Percentiles rank a stretch among this genome's conserved stretches.
These are phyloP conservation scores for Hemerocallis citrina DNA, from an alignment of 106 monocot species.

Conservation along the genomic window DNA sequence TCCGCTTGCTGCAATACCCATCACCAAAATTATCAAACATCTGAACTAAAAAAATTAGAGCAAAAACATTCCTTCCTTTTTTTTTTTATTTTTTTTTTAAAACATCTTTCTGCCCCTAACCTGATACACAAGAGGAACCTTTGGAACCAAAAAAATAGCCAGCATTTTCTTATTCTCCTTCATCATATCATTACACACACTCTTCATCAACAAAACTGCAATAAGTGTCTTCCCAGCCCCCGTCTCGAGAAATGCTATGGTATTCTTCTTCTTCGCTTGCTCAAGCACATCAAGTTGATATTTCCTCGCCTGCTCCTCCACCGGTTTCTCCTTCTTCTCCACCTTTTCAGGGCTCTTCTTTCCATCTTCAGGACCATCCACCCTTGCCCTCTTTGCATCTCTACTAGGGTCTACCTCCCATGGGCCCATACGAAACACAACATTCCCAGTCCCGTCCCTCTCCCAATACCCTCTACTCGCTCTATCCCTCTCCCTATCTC, in stretches of 20 bases:
- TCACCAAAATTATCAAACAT: background rate
- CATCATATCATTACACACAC: constrained; percentile 48
- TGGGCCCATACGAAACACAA: constrained; percentile 50
- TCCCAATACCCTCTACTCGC: constrained; percentile 78
- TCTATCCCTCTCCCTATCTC: constrained; percentile 45
- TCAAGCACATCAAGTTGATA: constrained; percentile 97
- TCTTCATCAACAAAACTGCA: constrained; percentile 78
- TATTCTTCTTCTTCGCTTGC: constrained; percentile 92
- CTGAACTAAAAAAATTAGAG: background rate
- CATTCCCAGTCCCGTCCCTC: constrained; percentile 64
- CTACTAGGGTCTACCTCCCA: constrained; percentile 59
- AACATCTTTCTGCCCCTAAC: constrained; percentile 13
- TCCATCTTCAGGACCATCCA: constrained; percentile 9
- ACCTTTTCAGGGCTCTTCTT: constrained; percentile 13
- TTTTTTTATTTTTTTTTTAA: too few relatives aligned
- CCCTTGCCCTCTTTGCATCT: constrained; percentile 35
- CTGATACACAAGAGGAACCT: constrained; percentile 99
- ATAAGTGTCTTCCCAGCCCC: constrained; percentile 99
- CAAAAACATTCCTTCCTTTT: background rate
- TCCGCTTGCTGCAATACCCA: constrained; percentile 77
- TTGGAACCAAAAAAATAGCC: constrained; percentile 91
- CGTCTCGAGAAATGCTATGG: constrained; percentile 94
- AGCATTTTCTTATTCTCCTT: constrained; percentile 73
- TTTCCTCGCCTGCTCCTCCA: constrained; percentile 75
- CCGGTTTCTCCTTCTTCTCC: constrained; percentile 36